These are phyloP conservation scores for Juglanconis sp. DNA, from an alignment of 2,329 filamentous ascomycete genomes.

Conservation along the genomic window DNA sequence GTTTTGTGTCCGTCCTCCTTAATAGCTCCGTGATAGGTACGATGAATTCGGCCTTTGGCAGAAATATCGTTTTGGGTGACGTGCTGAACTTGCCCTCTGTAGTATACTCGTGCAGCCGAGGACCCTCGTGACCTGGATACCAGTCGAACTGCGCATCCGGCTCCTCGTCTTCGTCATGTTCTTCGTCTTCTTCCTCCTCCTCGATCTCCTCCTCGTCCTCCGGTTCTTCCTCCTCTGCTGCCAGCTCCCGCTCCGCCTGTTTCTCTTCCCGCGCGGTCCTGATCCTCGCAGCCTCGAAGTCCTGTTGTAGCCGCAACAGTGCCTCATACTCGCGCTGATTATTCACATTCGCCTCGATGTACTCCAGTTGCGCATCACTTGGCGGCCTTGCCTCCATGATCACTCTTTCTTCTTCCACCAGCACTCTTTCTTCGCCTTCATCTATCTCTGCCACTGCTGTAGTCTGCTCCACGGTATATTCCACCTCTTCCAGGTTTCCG, in stretches of 20 bases:
- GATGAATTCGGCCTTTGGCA: constrained; percentile 69
- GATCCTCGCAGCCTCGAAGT: constrained; percentile 47
- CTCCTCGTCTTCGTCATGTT: constrained; percentile 31
- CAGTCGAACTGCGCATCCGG: constrained; percentile 27
- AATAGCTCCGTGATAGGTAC: constrained; percentile 69
- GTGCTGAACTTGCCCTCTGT: constrained; percentile 71
- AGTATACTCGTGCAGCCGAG: constrained; percentile 72
- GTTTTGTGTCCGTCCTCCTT: constrained; percentile 64
- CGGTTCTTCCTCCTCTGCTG: constrained; percentile 28
- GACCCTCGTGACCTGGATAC: constrained; percentile 25
- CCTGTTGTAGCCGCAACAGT: constrained; percentile 54
- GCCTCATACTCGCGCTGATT: constrained; percentile 54
- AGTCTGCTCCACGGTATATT: constrained; percentile 35
- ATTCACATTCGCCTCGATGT: constrained; percentile 47
- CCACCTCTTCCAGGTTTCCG: constrained; percentile 61
- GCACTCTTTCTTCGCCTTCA: constrained; percentile 35
- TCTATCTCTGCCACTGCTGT: constrained; percentile 40
- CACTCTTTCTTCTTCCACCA: constrained; percentile 36
- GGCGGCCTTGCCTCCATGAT: constrained; percentile 21
- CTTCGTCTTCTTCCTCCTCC: constrained; percentile 34
- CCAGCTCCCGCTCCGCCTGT: not conserved
- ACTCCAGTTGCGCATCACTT: constrained; percentile 36
- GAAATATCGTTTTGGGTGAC: constrained; percentile 67
- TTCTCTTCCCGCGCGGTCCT: constrained; percentile 30
- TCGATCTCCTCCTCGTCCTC: constrained; percentile 32